Conservation (phyloP, 306 rosid genomes). For the Prunus mongolica region DNA sequence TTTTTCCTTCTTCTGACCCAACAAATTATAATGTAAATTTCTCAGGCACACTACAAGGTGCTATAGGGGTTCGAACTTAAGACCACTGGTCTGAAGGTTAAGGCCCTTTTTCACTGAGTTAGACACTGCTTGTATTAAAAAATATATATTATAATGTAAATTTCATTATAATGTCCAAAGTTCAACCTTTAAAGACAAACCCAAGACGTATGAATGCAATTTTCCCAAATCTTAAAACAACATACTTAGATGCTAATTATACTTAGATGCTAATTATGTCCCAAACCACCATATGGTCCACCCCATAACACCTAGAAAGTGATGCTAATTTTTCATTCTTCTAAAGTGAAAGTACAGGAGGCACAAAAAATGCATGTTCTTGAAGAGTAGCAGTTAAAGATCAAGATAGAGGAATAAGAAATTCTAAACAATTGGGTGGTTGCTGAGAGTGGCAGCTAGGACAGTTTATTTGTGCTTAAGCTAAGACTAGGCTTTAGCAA, state of each 20-base stretch:
- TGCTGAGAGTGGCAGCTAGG: not conserved
- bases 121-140: no score
- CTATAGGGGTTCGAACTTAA: no score
- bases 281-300: not conserved
- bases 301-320: not conserved
- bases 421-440: not conserved
- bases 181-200: no score
- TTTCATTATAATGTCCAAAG: no score
- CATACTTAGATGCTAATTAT: not conserved
- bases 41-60: no score
- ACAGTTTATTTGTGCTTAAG: no score
- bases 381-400: no score
- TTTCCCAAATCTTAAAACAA: not conserved
- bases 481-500: conserved; percentile 23
- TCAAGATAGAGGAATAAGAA: not conserved
- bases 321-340: not conserved
- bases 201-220: no score
- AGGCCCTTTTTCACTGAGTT: no score
- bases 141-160: no score
- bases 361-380: not conserved
- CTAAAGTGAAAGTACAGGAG: not conserved
- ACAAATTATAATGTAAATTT: no score
- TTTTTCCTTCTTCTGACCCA: not conserved
- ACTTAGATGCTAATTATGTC: not conserved
- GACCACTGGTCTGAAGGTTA: no score